These are phyloP conservation scores for Thalassiosira livingstoniorum DNA, from an alignment of 352 stramenopile species.

Conservation along the genomic window DNA sequence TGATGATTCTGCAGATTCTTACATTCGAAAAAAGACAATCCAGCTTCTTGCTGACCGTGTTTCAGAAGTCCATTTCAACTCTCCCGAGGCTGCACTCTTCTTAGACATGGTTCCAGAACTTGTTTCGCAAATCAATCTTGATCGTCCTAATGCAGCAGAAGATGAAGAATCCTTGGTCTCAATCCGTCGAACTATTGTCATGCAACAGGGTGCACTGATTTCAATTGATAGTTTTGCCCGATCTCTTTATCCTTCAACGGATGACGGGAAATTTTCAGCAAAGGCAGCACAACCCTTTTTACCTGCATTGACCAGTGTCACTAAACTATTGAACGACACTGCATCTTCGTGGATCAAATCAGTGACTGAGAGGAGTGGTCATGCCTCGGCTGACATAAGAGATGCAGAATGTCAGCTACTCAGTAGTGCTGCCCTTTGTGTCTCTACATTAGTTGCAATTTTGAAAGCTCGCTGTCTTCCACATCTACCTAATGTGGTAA, in stretches of 20 bases:
- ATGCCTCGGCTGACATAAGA: constrained; percentile 21
- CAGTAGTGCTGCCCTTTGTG: constrained; percentile 63
- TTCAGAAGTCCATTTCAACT: constrained; percentile 53
- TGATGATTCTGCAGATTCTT: constrained; percentile 65
- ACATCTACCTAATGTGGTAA: constrained; percentile 72
- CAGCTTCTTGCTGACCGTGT: constrained; percentile 72
- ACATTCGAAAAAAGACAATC: constrained; percentile 73
- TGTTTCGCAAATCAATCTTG: constrained; percentile 49
- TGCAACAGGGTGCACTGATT: constrained; percentile 75
- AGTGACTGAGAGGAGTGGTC: constrained; percentile 17
- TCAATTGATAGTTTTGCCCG: constrained; percentile 79
- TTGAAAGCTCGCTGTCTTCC: constrained; percentile 70
- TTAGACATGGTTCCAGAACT: constrained; percentile 81
- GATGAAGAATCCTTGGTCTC: constrained; percentile 32
- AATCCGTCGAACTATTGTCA: constrained; percentile 51
- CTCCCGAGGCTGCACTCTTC: constrained; percentile 77
- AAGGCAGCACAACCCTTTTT: constrained; percentile 57
- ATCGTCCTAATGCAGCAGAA: constrained; percentile 9
- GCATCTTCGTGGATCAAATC: constrained; percentile 53
- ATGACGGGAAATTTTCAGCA: constrained; percentile 45
- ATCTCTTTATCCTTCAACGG: constrained; percentile 61
- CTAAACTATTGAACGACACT: constrained; percentile 50
- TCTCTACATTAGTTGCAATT: constrained; percentile 70
- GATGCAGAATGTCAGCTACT: constrained; percentile 67
- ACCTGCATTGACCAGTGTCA: constrained; percentile 51